Percentiles rank a stretch among this genome's conserved stretches.
Evolutionary conservation across 331 rosid genomes (phyloP).

Genomic region (Quercus phellos): DNA sequence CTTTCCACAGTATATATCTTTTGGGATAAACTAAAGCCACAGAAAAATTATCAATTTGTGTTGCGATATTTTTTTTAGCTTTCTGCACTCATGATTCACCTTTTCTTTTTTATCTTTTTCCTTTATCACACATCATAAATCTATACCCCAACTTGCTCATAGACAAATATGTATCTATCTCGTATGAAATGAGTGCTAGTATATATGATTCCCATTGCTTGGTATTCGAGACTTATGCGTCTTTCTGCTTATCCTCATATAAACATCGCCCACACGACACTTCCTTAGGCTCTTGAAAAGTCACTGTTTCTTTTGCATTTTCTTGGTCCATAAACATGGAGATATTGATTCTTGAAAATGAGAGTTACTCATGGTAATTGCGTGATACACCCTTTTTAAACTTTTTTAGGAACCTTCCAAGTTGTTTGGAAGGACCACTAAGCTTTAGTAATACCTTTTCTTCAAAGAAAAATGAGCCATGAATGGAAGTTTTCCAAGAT

Average conservation of each 20-base stretch:
- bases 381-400: background rate
- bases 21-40: conserved; percentile 20
- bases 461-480: conserved; percentile 6
- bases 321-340: conserved; percentile 4
- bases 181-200: conserved; percentile 14
- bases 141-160: conserved; percentile 2
- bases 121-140: background rate
- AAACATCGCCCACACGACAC: conserved; percentile 17
- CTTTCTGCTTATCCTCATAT: conserved; percentile 36
- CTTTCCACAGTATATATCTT: conserved; percentile 3
- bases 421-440: conserved; percentile 40
- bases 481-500: conserved; percentile 6
- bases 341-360: conserved; percentile 14
- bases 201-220: conserved; percentile 33
- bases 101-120: background rate
- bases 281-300: conserved; percentile 8
- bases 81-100: background rate
- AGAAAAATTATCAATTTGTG: conserved; percentile 7
- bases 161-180: conserved; percentile 10
- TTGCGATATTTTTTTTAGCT: background rate
- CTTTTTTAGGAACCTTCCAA: conserved; percentile 18
- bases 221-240: conserved; percentile 25
- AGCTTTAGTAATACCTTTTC: background rate
- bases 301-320: background rate
- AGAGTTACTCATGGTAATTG: background rate